Base-by-base conservation (phyloP, 768 basidiomycete species). In the Pleurotus djamor region DNA sequence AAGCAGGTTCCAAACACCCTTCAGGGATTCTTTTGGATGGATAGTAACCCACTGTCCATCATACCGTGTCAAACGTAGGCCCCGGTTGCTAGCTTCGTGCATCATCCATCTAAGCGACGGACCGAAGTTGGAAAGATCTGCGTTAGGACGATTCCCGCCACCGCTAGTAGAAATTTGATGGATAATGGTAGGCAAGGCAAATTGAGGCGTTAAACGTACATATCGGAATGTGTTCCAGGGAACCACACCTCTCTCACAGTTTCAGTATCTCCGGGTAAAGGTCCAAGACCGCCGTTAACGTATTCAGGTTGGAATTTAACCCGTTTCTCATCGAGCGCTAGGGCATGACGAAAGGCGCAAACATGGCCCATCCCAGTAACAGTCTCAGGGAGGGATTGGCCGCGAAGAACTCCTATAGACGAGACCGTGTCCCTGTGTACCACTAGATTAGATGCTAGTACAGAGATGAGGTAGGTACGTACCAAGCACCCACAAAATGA, bases 271-370 rank as follows among this genome's bases (percentile, higher is more conserved):
- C n/a, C 65, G 57, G 2, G 10, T 1, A 28, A 3, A 36, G 9
- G 21, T 2, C 14, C 52, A 21, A 9, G 65, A 63, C 69, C 71
- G 0, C 71, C 73, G 34, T 71, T 64, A 0, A 59, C 71, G 52
- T 76, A 77, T 52, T 80, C 78, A 0, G 78, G 79, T 7, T 74
- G 57, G 60, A 79, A 80, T 57, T 77, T 80, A 47, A 78, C 76
- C 4, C 80, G 72, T 28, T 69, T 66, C 48, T 80, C 79, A 54
- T 80, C 80, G n/a, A 80, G 66, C 5, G 80, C 77, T 9, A 80
- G 67, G 0, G 76, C 79, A 63, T 80, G 79, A 12, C 78, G 70
- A 58, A 79, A 79, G 45, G 67, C 66, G 32, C 73, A 74, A 8
- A 78, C 64, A 48, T 75, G 70, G 16, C 21, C 34, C 52, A 63